Percentiles rank a stretch among this genome's conserved stretches.
Conservation (phyloP, 257 asterid genomes). For the Knoxia roxburghii region DNA sequence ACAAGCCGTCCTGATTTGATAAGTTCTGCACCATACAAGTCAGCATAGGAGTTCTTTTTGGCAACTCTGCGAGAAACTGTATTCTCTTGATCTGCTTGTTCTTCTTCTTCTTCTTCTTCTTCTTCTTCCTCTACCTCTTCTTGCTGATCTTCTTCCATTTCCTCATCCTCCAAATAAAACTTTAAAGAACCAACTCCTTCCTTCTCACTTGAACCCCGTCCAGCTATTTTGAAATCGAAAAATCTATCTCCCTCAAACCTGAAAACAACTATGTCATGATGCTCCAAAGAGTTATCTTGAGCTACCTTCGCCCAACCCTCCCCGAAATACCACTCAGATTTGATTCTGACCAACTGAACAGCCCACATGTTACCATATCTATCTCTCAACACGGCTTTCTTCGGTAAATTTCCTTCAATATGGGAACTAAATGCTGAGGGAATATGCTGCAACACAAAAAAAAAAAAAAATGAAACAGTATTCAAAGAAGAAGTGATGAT, state of each 20-base stretch:
- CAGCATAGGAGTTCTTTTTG: not conserved
- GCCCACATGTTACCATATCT: constrained; percentile 5
- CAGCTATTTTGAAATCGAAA: constrained; percentile 16
- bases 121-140: too few species aligned
- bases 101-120: not conserved
- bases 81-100: not conserved
- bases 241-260: not conserved
- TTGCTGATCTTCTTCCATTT: not conserved
- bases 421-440: not conserved
- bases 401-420: not conserved
- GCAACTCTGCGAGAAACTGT: not conserved
- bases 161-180: not conserved
- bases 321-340: constrained; percentile 12
- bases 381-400: constrained; percentile 20
- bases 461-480: not conserved
- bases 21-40: constrained; percentile 22
- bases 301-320: constrained; percentile 27
- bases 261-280: not conserved
- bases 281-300: constrained; percentile 13
- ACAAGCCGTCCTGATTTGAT: constrained; percentile 20
- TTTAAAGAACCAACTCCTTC: constrained; percentile 4
- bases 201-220: constrained; percentile 9
- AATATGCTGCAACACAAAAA: not conserved
- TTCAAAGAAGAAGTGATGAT: not conserved
- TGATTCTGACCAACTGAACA: constrained; percentile 9